Percentiles rank a stretch among this genome's conserved stretches.
phyloP scores from a whole-genome alignment of 176 grass and related monocot species.

The Luzula sylvatica region DNA sequence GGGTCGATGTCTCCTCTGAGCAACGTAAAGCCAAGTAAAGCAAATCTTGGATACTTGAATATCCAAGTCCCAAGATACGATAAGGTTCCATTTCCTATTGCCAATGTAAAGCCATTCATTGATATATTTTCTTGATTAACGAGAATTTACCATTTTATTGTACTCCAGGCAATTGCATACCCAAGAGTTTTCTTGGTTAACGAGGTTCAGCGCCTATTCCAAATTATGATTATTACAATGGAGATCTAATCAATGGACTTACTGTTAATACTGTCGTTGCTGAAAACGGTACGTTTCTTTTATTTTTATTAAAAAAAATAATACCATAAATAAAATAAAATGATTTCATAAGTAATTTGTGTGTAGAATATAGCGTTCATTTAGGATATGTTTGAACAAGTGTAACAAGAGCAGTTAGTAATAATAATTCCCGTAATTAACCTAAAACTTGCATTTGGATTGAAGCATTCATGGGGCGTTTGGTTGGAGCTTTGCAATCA shows the following conservation, averaged over 20 bases:
- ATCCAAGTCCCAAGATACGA: constrained; percentile 59
- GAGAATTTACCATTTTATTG: constrained; percentile 1
- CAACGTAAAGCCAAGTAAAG: constrained; percentile 76
- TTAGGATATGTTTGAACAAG: constrained; percentile 50
- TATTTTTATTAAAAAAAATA: neutral
- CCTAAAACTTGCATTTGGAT: too few relatives aligned
- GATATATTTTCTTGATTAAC: neutral
- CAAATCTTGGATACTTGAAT: constrained; percentile 67
- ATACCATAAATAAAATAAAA: constrained; percentile 3
- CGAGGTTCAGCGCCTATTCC: constrained; percentile 82
- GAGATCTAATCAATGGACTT: constrained; percentile 70
- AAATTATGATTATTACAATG: constrained; percentile 64
- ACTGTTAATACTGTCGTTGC: constrained; percentile 51
- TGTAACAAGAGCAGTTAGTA: constrained; percentile 60
- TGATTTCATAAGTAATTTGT: constrained; percentile 19
- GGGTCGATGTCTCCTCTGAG: constrained; percentile 79
- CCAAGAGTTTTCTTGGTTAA: constrained; percentile 74
- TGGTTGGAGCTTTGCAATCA: too few relatives aligned
- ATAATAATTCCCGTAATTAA: too few relatives aligned
- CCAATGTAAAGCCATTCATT: constrained; percentile 45
- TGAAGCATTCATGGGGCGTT: too few relatives aligned
- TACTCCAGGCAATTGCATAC: constrained; percentile 65
- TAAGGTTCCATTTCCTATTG: constrained; percentile 78
- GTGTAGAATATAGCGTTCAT: constrained; percentile 53
- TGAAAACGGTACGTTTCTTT: constrained; percentile 19